Evolutionary conservation across 2,329 filamentous ascomycete species (phyloP).

Genomic region (Trichoderma koningiopsis): DNA sequence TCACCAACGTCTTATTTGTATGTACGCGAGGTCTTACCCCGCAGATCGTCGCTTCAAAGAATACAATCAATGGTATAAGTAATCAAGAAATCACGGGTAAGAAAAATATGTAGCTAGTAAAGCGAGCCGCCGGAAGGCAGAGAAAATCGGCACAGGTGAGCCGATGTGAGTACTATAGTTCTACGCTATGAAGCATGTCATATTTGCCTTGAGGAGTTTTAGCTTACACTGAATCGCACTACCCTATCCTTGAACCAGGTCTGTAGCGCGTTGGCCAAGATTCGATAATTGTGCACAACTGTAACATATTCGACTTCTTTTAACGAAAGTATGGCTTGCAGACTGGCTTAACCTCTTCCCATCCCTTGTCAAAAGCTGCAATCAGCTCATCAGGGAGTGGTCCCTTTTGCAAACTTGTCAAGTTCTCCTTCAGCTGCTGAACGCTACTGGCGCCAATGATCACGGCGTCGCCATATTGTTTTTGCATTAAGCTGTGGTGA

Average conservation of each 20-base stretch:
- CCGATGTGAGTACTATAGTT: neutral
- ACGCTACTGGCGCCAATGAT: conserved; percentile 25
- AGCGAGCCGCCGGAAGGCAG: neutral
- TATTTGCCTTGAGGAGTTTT: neutral
- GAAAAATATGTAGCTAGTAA: neutral
- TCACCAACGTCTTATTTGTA: neutral
- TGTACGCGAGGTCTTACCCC: neutral
- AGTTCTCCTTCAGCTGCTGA: conserved; percentile 19
- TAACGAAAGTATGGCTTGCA: conserved; percentile 21
- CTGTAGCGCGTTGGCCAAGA: neutral
- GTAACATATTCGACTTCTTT: too few species aligned
- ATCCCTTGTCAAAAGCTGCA: conserved; percentile 22
- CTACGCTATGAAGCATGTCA: neutral
- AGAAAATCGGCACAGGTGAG: neutral
- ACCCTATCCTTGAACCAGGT: neutral
- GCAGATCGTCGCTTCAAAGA: neutral
- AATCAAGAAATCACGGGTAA: neutral
- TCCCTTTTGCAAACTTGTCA: conserved; percentile 21
- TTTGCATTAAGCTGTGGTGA: conserved; percentile 21
- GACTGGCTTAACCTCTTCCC: conserved; percentile 14
- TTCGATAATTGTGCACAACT: neutral
- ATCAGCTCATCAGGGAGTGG: conserved; percentile 24
- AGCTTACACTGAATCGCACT: neutral
- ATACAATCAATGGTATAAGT: neutral
- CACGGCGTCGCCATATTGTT: conserved; percentile 18